These are phyloP conservation scores for Taphrina sp. DNA, from an alignment of 1,139 yeast genomes.

Conservation along the genomic window DNA sequence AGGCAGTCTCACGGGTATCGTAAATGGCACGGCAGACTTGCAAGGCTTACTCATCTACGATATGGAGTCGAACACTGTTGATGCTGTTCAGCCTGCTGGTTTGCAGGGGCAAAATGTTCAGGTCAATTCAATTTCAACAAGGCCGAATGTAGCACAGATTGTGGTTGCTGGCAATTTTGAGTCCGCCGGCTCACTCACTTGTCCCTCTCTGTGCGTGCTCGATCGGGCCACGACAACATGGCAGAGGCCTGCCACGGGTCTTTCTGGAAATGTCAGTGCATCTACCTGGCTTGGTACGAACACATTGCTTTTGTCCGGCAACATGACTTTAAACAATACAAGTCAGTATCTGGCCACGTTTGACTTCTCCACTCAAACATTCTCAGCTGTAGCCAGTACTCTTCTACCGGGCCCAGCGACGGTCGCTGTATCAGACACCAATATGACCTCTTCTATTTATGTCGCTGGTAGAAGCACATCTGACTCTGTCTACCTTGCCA, in stretches of 20 bases:
- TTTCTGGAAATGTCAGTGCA: slow-evolving; percentile 57
- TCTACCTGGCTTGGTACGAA: slow-evolving; percentile 55
- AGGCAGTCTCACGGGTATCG: slow-evolving; percentile 51
- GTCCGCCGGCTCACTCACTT: slow-evolving; percentile 58
- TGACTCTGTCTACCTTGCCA: slow-evolving; percentile 42
- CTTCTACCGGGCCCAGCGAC: slow-evolving; percentile 49
- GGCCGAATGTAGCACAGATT: slow-evolving; percentile 53
- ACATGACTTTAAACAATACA: slow-evolving; percentile 50
- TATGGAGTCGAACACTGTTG: slow-evolving; percentile 47
- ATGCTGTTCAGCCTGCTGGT: slow-evolving; percentile 52
- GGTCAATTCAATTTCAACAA: slow-evolving; percentile 57
- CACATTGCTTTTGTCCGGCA: slow-evolving; percentile 63
- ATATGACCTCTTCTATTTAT: slow-evolving; percentile 53
- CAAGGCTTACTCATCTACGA: slow-evolving; percentile 57
- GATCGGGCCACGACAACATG: slow-evolving; percentile 58
- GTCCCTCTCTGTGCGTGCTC: slow-evolving; percentile 67
- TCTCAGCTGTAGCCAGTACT: slow-evolving; percentile 39
- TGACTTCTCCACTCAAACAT: slow-evolving; percentile 49
- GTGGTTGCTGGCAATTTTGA: slow-evolving; percentile 77
- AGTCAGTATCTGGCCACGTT: slow-evolving; percentile 53
- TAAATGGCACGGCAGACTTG: slow-evolving; percentile 40
- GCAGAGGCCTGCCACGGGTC: slow-evolving; percentile 51
- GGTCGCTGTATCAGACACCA: slow-evolving; percentile 54
- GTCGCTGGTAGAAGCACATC: slow-evolving; percentile 52
- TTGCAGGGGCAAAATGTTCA: slow-evolving; percentile 44